Evolutionary conservation across 2,329 filamentous ascomycete species (phyloP), one percentile per base, ranked within the genome.

Genomic region (Phialemonium atrogriseum): DNA sequence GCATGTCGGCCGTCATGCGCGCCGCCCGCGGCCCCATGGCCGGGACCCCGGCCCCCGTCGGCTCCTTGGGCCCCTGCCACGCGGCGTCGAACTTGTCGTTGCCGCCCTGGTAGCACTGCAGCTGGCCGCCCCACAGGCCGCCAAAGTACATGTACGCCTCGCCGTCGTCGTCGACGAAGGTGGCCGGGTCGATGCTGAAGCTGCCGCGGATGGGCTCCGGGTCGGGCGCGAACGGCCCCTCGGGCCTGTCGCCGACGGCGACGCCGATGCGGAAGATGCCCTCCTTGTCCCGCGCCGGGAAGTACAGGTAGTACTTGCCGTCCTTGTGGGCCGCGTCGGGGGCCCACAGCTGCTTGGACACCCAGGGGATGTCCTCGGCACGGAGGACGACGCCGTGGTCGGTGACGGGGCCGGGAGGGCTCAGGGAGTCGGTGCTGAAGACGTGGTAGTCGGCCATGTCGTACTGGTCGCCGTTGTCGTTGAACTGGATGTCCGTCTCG

Each of bases 361-460:
- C 82, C 83, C 83, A 88, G 18, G 81, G 80, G 19, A 88, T 64
- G 47, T 84, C 76, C 30, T 72, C 65, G 26, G 70, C 62, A 33
- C 64, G 66, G 24, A 89, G 70, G 10, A 70, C 80, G 29, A 82
- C 65, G 46, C 82, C 82, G 58, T 87, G 82, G 60, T 87, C 83
- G 13, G 68, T 77, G 3, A 86, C 79, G 12, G 65, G 61, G 38
- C 66, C 68, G 15, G 74, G 60, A 2, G 67, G 61, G 34, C 73
- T 68, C 36, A 73, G 56, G 17, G 60, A 62, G 9, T 54, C 45
- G 16, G 59, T 60, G 42, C 72, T 78, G 56, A 87, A 78, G 52
- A 88, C 83, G 56, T 87, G 82, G 66, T 88, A 88, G 62, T 88
- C 83, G 34, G 62, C 68, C 83, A 87, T 88, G 61, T 85, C 83